phyloP scores from a whole-genome alignment of 192 early-diverging fungal species.

The Podila verticillata region DNA sequence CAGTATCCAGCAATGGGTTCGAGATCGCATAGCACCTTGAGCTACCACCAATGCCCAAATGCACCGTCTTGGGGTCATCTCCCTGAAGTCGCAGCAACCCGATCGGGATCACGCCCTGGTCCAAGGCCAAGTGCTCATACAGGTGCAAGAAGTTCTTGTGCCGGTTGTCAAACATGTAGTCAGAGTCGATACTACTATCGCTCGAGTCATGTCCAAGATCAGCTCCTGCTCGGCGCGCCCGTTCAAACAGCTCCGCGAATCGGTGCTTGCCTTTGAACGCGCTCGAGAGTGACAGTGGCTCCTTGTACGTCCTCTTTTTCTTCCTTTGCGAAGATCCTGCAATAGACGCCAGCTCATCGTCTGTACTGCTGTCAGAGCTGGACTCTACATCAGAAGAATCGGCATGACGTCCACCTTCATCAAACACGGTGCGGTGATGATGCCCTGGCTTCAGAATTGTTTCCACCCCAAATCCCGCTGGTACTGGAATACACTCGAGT shows the following conservation, averaged over 20 bases:
- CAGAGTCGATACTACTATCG: conserved; percentile 28
- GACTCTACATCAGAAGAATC: neutral
- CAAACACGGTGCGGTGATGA: neutral
- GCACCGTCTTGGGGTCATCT: conserved; percentile 51
- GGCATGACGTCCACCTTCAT: neutral
- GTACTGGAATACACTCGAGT: conserved; percentile 40
- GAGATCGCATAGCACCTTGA: conserved; percentile 73
- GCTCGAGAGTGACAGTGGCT: conserved; percentile 2
- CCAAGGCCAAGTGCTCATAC: conserved; percentile 63
- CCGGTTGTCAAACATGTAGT: conserved; percentile 44
- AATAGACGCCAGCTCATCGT: neutral
- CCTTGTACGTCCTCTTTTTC: neutral
- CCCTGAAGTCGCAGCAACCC: conserved; percentile 55
- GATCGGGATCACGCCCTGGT: conserved; percentile 66
- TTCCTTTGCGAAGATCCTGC: neutral
- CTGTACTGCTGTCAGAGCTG: conserved; percentile 1
- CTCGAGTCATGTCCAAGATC: neutral
- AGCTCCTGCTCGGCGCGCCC: neutral
- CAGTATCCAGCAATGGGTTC: conserved; percentile 68
- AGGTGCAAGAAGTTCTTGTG: conserved; percentile 60
- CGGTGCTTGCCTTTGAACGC: conserved; percentile 33
- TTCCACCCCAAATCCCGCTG: conserved; percentile 47
- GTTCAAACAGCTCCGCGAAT: conserved; percentile 23
- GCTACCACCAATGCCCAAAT: conserved; percentile 51
- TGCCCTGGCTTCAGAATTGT: conserved; percentile 23